phyloP scores from a whole-genome alignment of 768 basidiomycete genomes.

The Russula vinacea region DNA sequence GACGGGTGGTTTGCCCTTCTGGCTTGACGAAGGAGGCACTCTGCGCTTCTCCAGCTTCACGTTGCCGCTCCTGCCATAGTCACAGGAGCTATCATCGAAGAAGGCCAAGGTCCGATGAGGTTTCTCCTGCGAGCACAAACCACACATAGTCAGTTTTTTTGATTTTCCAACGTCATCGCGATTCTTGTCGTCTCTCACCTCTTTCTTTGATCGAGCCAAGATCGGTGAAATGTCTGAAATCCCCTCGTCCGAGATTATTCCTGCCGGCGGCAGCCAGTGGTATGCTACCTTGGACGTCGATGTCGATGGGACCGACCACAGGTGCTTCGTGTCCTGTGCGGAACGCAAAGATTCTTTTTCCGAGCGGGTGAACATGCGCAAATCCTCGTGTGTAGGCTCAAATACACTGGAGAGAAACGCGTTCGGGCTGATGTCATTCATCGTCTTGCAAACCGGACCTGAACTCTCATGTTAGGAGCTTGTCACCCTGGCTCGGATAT shows the following conservation, averaged over 20 bases:
- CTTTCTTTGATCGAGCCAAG: conserved; percentile 31
- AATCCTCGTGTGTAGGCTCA: conserved; percentile 60
- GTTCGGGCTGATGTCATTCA: conserved; percentile 50
- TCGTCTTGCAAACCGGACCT: conserved; percentile 70
- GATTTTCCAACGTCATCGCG: not conserved
- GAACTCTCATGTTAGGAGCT: not conserved
- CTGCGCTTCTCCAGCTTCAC: not conserved
- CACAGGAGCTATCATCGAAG: conserved; percentile 3
- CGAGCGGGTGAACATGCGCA: conserved; percentile 42
- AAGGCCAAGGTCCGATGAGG: not conserved
- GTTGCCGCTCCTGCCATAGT: not conserved
- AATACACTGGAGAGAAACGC: conserved; percentile 66
- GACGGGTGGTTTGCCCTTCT: conserved; percentile 35
- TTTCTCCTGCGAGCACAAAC: conserved; percentile 8
- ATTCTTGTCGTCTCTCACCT: not conserved
- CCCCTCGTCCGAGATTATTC: conserved; percentile 43
- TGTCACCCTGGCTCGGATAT: not conserved
- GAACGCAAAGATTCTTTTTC: conserved; percentile 16
- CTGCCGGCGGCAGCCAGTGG: conserved; percentile 18
- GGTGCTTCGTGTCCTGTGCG: conserved; percentile 2
- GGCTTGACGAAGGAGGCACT: not conserved
- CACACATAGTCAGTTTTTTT: not conserved
- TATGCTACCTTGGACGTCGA: conserved; percentile 28
- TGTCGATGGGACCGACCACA: conserved; percentile 27
- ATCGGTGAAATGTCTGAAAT: conserved; percentile 49